Base-by-base conservation (phyloP, 73 alveolate genomes). In the Chromera velia region DNA sequence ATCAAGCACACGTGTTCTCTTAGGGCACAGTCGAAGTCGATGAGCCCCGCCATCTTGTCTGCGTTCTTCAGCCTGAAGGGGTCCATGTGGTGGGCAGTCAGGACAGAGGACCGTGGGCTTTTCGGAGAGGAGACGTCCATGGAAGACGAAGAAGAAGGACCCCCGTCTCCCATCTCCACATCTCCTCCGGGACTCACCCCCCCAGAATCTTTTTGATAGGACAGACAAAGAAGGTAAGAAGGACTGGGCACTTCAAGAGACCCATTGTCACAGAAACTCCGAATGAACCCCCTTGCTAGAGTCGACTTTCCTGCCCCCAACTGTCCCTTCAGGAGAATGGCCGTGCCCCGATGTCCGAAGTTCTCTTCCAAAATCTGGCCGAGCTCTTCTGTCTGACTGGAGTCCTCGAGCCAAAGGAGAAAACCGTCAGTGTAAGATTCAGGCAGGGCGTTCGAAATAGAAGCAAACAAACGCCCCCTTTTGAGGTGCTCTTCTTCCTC, bases 231-330 rank as follows among this genome's bases (percentile, higher is more conserved):
- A 76, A 77, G 27, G 72, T 77, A 77, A 18, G 86, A 80, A 22
- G 86, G 86, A 32, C 80, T 70, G 27, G 86, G 86, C 80, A 80
- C 86, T 30, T 80, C 86, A 80, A 80, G 47, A 34, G 32, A 34
- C 0, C 80, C 70, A 22, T 70, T 70, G n/a, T 62, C 80, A 33
- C 69, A 80, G 80, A 80, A 80, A 74, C 73, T 31, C 68, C 86
- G 64, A 24, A 80, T 66, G 62, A 80, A 80, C 68, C 86, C 86
- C 46, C 80, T 65, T 28, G 86, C 84, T 34, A 68, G 33, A 63
- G 80, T 70, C 9, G 86, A 70, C 65, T 80, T 80, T 55, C 86
- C 86, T n/a, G 86, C 69, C 30, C 86, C 86, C 69, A 80, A 74
- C 64, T 80, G 80, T 29, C 86, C 86, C 18, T 74, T 66, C 18